Base-by-base conservation (phyloP, 2,329 filamentous ascomycete genomes). In the Pseudopyrenochaeta lycopersici region DNA sequence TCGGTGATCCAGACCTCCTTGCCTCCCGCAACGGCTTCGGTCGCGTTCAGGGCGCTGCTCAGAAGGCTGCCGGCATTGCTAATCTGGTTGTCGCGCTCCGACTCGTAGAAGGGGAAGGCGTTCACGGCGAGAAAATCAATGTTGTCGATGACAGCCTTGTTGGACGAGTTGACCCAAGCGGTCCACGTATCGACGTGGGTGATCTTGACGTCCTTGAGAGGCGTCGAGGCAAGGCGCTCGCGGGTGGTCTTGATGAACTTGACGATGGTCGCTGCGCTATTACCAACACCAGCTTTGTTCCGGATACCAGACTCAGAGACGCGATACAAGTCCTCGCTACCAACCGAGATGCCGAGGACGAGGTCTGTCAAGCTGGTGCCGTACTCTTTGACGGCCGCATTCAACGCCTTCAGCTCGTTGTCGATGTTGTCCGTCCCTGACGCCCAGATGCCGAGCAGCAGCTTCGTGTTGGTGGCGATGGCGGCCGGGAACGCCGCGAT, bases 291-390 rank as follows among this genome's bases (percentile, higher is more conserved):
- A 47, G 87, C 84, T 2, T 85, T 77, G 70, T 86, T 85, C 47
- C 80, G 77, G 57, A 88, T 82, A 53, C 90, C 91, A 12, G 82
- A 86, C 27, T 85, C 83, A 0, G 90, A 91, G 77, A 70, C 66
- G 9, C 91, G 89, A 83, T 95, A 95, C 38, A 95, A 54, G 42
- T 77, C 74, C 58, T 77, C 74, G 56, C 67, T 73, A 46, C 74
- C 74, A 36, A 77, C 69, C 4, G 72, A 73, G 27, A 76, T 67
- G 14, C 68, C 74, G 35, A 75, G 60, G 15, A 76, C 67, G 46
- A 75, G 66, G 49, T 73, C 63, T 20, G 83, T 82, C 63, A 96
- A 85, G 53, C 82, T 78, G 21, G 65, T 63, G 50, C 74, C 74
- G 51, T 76, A 65, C 46, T 72, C 54, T 35, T 68, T 44, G 47